Evolutionary conservation across 352 stramenopile species (phyloP).

Genomic region (Hyphochytrium catenoides): DNA sequence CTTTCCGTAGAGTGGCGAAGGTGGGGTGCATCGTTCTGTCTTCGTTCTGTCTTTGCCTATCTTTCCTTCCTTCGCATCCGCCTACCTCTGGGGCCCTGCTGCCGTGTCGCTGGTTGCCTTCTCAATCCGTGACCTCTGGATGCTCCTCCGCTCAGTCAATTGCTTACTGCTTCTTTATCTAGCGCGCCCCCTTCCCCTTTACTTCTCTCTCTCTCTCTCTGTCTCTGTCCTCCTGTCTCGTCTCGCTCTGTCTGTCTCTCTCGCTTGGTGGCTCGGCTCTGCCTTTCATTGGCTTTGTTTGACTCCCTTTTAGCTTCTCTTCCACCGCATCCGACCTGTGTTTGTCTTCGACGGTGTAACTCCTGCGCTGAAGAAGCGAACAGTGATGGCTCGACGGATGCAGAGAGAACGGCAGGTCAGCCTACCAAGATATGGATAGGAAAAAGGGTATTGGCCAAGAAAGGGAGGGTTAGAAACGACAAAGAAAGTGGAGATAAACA

Average conservation of each 20-base stretch:
- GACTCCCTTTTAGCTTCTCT: slow-evolving; percentile 77
- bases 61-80: too few relatives aligned
- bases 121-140: too few relatives aligned
- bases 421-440: too few relatives aligned
- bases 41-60: too few relatives aligned
- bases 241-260: too few relatives aligned
- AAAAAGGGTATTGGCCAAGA: slow-evolving; percentile 14
- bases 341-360: slow-evolving; percentile 97
- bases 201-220: slow-evolving; percentile 3
- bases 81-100: too few relatives aligned
- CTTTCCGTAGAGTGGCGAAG: slow-evolving; percentile 75
- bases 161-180: not conserved
- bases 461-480: not conserved
- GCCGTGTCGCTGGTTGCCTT: too few relatives aligned
- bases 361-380: slow-evolving; percentile 84
- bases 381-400: slow-evolving; percentile 23
- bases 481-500: not conserved
- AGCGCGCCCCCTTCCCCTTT: slow-evolving; percentile 1
- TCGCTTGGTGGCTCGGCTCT: too few relatives aligned
- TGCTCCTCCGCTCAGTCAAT: not conserved
- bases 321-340: slow-evolving; percentile 86
- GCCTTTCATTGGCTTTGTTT: too few relatives aligned
- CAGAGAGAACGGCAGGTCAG: too few relatives aligned
- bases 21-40: too few relatives aligned
- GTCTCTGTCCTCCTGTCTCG: slow-evolving; percentile 9